Evolutionary conservation across 2,329 filamentous ascomycete genomes (phyloP).

Genomic region (Blumeria hordei): DNA sequence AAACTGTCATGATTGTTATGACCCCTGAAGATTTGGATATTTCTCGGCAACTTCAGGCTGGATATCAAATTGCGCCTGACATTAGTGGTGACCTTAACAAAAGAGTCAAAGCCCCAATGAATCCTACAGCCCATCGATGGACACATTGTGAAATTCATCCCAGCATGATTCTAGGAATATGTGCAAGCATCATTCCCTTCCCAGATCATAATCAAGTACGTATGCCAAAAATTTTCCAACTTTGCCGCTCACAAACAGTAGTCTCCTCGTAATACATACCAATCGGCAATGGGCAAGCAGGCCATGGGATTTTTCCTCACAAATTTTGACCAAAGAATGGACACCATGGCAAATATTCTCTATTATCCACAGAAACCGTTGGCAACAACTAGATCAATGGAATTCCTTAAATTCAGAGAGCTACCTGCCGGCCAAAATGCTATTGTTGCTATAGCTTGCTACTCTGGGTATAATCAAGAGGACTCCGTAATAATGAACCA

Average conservation of each 20-base stretch:
- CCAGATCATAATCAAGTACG: constrained; percentile 84
- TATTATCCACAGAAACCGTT: constrained; percentile 98
- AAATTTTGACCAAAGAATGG: constrained; percentile 92
- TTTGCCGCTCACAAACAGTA: constrained; percentile 20
- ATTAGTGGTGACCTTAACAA: constrained; percentile 52
- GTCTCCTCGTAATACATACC: constrained; percentile 96
- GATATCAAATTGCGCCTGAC: constrained; percentile 33
- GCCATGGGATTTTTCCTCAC: constrained; percentile 98
- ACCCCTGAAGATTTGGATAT: constrained; percentile 81
- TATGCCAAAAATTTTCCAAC: constrained; percentile 4
- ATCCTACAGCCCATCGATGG: constrained; percentile 71
- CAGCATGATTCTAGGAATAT: constrained; percentile 96
- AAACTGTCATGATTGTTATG: constrained; percentile 98
- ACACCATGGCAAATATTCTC: constrained; percentile 97
- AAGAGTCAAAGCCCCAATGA: constrained; percentile 70
- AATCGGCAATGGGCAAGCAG: constrained; percentile 99
- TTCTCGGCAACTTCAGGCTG: constrained; percentile 44
- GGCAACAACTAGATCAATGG: constrained; percentile 91
- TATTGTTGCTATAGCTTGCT: constrained; percentile 91
- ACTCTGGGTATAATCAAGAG: constrained; percentile 99
- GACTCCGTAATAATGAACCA: constrained; percentile 99
- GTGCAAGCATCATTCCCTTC: constrained; percentile 97
- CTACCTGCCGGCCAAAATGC: constrained; percentile 92
- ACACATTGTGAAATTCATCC: constrained; percentile 98
- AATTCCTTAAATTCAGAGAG: constrained; percentile 94